A percentile compares a stretch with the other conserved stretches of the same genome.
phyloP scores from a whole-genome alignment of 1,284 basidiomycete species.

The Ganoderma boninense region DNA sequence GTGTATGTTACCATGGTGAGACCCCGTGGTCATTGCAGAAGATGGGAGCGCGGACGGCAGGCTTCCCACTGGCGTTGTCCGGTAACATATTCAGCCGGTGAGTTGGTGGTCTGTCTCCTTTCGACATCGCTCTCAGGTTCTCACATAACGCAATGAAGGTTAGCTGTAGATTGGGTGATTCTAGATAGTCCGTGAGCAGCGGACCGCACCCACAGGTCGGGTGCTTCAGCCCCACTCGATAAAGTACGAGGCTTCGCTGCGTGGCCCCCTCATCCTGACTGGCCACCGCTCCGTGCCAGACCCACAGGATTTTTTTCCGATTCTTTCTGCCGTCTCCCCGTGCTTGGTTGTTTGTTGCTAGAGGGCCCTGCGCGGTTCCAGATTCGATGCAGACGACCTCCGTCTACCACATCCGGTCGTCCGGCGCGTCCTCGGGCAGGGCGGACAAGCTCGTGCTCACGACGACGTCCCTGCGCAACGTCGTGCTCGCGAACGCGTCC shows the following conservation, averaged over 20 bases:
- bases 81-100: conserved; percentile 21
- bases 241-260: conserved; percentile 17
- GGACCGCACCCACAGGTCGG: conserved; percentile 14
- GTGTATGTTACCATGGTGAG: conserved; percentile 31
- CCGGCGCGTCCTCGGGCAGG: conserved; percentile 24
- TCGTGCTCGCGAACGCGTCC: conserved; percentile 47
- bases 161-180: conserved; percentile 7
- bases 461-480: conserved; percentile 48
- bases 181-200: conserved; percentile 6
- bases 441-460: conserved; percentile 48
- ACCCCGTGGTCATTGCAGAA: neutral
- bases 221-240: conserved; percentile 14
- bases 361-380: neutral
- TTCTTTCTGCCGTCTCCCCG: neutral
- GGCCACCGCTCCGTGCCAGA: neutral
- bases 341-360: conserved; percentile 1
- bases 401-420: conserved; percentile 27
- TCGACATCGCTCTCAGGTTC: conserved; percentile 18
- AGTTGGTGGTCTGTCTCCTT: conserved; percentile 17
- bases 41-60: conserved; percentile 11
- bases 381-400: conserved; percentile 18
- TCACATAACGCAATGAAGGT: conserved; percentile 29
- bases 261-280: conserved; percentile 2
- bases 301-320: conserved; percentile 3
- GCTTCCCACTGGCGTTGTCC: conserved; percentile 23